Base-by-base conservation (phyloP, 352 stramenopile genomes). In the Phytophthora boehmeriae region DNA sequence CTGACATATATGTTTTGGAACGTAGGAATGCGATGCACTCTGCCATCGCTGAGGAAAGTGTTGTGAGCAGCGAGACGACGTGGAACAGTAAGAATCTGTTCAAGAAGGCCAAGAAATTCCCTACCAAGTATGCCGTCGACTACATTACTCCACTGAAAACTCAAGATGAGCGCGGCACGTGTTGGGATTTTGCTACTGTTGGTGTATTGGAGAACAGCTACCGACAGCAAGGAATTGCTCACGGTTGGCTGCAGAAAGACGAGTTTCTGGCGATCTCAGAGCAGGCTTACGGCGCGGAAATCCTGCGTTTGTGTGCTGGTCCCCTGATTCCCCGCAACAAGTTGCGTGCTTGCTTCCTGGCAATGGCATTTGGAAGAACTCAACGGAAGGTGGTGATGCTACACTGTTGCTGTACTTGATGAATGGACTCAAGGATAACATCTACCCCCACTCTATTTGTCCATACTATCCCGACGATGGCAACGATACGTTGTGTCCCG, bases 111-210 rank as follows among this genome's bases (percentile, higher is more conserved):
- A 49, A 54, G 27, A 54, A 69, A 20, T 61, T 84, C 36, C 80
- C 80, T 38, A 54, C 72, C 65, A 90, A 90, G 75, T 90, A 80
- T 49, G 72, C 68, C 13, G 76, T 86, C 25, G 52, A 80, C 32
- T 67, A 73, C 41, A 65, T 85, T 23, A 90, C 80, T 30, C 80
- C 80, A 4, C 63, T 84, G 56, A 88, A 90, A 75, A 90, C 80
- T 14, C 80, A 90, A 47, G 80, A 90, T 43, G 72, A 85, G 38
- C 80, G 78, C 27, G 80, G 80, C 35, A 90, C 80, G 36, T 88
- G 80, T 70, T 90, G 80, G 80, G 80, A 89, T 50, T 89, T 88
- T 56, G 80, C 75, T 1, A 85, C 73, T 2, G 76, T 90, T 19
- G 78, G 44, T 0, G 76, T 86, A n/a, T 45, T 90, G 19, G 80